These are phyloP conservation scores for Brassica balearica DNA, from an alignment of 441 rosid species.

Conservation along the genomic window DNA sequence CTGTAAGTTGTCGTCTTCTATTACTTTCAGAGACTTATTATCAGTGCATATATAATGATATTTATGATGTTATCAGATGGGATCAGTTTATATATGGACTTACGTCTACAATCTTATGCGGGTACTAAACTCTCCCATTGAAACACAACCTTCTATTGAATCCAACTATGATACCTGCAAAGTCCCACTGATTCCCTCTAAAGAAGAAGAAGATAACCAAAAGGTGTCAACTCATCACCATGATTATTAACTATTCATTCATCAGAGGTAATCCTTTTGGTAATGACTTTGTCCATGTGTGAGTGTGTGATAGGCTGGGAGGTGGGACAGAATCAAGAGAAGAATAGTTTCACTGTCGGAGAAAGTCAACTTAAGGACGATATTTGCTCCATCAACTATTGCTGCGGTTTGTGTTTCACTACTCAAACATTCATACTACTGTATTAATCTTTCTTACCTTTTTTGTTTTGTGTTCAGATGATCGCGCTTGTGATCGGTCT, in stretches of 20 bases:
- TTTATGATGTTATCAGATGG: slow-evolving; percentile 51
- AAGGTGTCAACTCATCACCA: slow-evolving; percentile 8
- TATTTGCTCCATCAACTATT: slow-evolving; percentile 78
- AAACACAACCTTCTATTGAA: slow-evolving; percentile 37
- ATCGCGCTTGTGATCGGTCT: slow-evolving; percentile 68
- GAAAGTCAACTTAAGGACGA: slow-evolving; percentile 53
- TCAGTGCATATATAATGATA: background rate
- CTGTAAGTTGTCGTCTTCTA: slow-evolving; percentile 49
- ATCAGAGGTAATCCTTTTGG: slow-evolving; percentile 7
- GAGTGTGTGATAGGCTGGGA: slow-evolving; percentile 48
- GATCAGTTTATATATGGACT: slow-evolving; percentile 81
- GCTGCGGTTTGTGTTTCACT: slow-evolving; percentile 52
- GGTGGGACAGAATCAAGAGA: slow-evolving; percentile 37
- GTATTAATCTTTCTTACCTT: slow-evolving; percentile 1
- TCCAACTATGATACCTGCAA: slow-evolving; percentile 38
- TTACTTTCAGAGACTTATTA: background rate
- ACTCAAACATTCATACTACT: background rate
- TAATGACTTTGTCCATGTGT: background rate
- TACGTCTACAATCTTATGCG: slow-evolving; percentile 73
- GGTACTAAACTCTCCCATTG: slow-evolving; percentile 40
- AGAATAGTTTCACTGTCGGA: slow-evolving; percentile 39
- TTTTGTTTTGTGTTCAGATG: slow-evolving; percentile 45
- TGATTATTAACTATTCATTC: background rate
- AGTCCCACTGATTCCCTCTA: slow-evolving; percentile 38
- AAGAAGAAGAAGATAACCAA: background rate